Evolutionary conservation across 2,329 filamentous ascomycete genomes (phyloP), one percentile per base, ranked within the genome.

Genomic region (Scedosporium boydii): DNA sequence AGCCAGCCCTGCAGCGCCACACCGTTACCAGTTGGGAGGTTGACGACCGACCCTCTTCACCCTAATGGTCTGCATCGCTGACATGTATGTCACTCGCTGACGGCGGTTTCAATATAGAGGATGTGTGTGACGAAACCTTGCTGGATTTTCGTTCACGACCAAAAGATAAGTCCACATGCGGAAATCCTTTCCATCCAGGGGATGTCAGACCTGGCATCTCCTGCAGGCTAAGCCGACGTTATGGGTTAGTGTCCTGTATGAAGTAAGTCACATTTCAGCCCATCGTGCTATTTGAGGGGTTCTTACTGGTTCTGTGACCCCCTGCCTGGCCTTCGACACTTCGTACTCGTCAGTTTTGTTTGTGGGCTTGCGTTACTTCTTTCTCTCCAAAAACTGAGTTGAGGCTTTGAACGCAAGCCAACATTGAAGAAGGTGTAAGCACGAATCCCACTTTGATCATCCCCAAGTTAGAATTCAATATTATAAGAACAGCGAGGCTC

Each of bases 1-100:
- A 60, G 59, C 59, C 21, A 60, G 59, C 44, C 59, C 26, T 38
- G 44, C 59, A 34, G 21, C 59, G 59, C 59, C 59, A 60, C 44
- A 34, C n/a, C 59, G 26, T 1, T 44, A 14, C 29, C 29, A 14
- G 42, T 41, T 41, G 12, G n/a, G 56, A 58, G 34, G 34, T 14
- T 14, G 10, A 14, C 34, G 10, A 14, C 34, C 34, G 9, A 10
- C 34, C 1, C 34, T 38, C 34, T 38, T 12, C 34, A 38, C 12
- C 10, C 44, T 21, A 21, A 21, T 21, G 44, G 44, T 48, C 16
- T 6, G n/a, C n/a, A 21, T 48, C 44, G 44, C 44, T 48, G 44
- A 48, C 44, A 48, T 23, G 51, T 16, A 18, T 23, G 51, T 55
- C 51, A 55, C 21, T 16, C 12, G 51, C 51, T 27, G 18, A 55